A percentile compares a stretch with the other conserved stretches of the same genome.
Evolutionary conservation across 2,329 filamentous ascomycete species (phyloP).

Genomic region (Fusarium nygamai): DNA sequence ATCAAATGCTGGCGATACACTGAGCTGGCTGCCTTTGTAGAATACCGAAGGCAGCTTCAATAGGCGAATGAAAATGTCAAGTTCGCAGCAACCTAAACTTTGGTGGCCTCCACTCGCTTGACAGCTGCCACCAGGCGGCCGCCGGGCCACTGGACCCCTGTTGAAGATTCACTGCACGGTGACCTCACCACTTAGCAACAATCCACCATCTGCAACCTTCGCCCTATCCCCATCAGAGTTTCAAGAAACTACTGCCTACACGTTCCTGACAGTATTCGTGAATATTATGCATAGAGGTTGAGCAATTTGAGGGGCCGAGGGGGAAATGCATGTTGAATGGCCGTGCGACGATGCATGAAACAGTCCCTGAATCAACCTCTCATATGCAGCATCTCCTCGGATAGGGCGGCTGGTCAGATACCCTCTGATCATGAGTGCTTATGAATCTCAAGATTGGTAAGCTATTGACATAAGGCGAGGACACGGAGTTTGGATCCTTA

Average conservation of each 20-base stretch:
- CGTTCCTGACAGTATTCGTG: not conserved
- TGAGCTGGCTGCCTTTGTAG: not conserved
- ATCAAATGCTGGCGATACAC: not conserved
- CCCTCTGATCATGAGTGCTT: not conserved
- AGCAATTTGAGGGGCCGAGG: too few species aligned
- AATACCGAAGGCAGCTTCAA: not conserved
- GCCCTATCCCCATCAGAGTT: not conserved
- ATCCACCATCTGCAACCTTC: not conserved
- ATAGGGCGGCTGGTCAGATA: not conserved
- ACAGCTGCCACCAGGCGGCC: not conserved
- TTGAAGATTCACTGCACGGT: not conserved
- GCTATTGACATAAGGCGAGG: too few species aligned
- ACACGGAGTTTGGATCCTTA: not conserved
- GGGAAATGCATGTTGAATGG: not conserved
- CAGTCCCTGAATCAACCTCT: not conserved
- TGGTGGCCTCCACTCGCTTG: not conserved
- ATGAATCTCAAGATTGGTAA: not conserved
- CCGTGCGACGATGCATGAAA: not conserved
- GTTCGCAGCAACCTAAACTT: not conserved
- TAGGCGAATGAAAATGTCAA: not conserved
- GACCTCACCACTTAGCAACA: not conserved
- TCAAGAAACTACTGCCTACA: not conserved
- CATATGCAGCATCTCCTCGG: not conserved
- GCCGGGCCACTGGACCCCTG: not conserved
- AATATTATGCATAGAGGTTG: not conserved